phyloP scores from a whole-genome alignment of 2,329 filamentous ascomycete genomes.

The Scorias spongiosa region DNA sequence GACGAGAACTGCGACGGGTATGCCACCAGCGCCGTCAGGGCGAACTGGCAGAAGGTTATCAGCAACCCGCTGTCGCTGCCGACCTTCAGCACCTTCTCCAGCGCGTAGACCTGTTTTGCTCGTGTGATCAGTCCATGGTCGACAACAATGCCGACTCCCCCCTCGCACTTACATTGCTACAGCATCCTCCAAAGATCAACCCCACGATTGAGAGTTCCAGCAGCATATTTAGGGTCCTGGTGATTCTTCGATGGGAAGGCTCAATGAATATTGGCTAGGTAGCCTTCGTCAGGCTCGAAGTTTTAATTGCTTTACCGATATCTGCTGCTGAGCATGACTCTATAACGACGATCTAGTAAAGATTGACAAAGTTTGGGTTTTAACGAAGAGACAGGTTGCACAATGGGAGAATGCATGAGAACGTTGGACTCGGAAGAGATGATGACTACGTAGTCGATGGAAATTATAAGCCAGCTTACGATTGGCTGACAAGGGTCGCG shows the following conservation, averaged over 20 bases:
- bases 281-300: too few relatives aligned
- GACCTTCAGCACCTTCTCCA: constrained; percentile 52
- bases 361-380: too few relatives aligned
- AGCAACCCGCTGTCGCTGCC: constrained; percentile 65
- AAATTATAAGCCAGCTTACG: too few relatives aligned
- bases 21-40: constrained; percentile 48
- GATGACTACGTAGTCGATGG: too few relatives aligned
- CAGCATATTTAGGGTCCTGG: constrained; percentile 1
- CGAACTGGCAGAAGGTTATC: constrained; percentile 36
- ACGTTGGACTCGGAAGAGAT: not conserved
- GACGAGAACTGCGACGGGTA: constrained; percentile 29
- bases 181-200: constrained; percentile 91
- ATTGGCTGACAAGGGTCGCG: too few relatives aligned
- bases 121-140: not conserved
- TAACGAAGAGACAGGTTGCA: too few relatives aligned
- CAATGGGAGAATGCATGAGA: not conserved
- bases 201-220: constrained; percentile 43
- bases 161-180: constrained; percentile 60
- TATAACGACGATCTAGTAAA: too few relatives aligned
- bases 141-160: constrained; percentile 28
- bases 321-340: too few relatives aligned
- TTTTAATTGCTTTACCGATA: too few relatives aligned
- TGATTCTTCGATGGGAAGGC: not conserved
- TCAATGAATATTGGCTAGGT: too few relatives aligned
- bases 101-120: constrained; percentile 3